Base-by-base conservation (phyloP, 495 filamentous ascomycete species). In the Immersiella caudata region DNA sequence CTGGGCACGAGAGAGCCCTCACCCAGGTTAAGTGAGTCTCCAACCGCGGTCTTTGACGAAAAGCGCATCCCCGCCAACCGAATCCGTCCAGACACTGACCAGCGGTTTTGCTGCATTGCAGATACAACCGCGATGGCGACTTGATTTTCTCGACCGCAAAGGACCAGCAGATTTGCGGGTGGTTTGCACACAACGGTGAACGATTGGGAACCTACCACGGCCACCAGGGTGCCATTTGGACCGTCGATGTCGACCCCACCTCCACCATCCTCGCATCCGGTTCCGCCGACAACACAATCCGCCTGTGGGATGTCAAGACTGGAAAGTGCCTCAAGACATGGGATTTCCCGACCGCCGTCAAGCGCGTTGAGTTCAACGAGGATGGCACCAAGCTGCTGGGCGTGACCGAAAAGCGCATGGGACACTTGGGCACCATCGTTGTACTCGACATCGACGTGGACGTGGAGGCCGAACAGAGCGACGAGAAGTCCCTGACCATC, bases 221-320 rank as follows among this genome's bases (percentile, higher is more conserved):
- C 75, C 95, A 99, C 84, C 90, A 94, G 76, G 95, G 95, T 79
- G 96, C 95, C 68, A 89, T 99, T 79, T 99, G 95, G 95, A 97
- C 94, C 64, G 91, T 99, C 76, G 96, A 98, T 75, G 91, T 98
- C 70, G 93, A 97, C 84, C 93, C 95, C 69, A 95, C 93, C 73
- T 93, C 91, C 70, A 92, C 91, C 68, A 86, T 98, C 74, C 91
- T 98, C 76, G 95, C 94, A 66, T 95, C 92, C 61, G 95, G 95
- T 60, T 94, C 92, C 70, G 95, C 95, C 79, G 95, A 99, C 84
- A 98, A 98, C 84, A 97, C 95, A 20, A 93, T 97, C 75, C 89
- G 93, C 71, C 84, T 99, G 76, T 99, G 95, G 95, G 93, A 99
- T 76, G 86, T 98, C 75, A 90, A 92, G 86, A 91, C 92, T 29